These are phyloP conservation scores for Tricholoma flavovirens DNA, from an alignment of 768 basidiomycete species.

Conservation along the genomic window DNA sequence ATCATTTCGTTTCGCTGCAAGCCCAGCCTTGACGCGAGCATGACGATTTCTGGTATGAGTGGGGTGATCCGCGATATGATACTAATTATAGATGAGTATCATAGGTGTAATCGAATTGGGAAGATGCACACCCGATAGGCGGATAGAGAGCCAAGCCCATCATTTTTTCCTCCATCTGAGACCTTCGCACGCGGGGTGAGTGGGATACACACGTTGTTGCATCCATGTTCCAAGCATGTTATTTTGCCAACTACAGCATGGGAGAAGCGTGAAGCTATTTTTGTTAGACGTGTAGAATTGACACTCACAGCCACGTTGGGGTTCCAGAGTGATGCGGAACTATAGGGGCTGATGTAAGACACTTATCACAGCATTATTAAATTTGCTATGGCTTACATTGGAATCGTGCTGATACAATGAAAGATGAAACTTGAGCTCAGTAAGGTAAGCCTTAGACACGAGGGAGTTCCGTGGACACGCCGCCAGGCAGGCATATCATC, in stretches of 20 bases:
- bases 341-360: constrained; percentile 12
- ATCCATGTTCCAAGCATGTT: constrained; percentile 44
- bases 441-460: constrained; percentile 30
- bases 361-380: not conserved
- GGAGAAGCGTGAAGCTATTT: not conserved
- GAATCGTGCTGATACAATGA: constrained; percentile 27
- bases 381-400: constrained; percentile 21
- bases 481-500: not conserved
- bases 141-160: constrained; percentile 43
- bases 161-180: constrained; percentile 34
- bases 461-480: not conserved
- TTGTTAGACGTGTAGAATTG: not conserved
- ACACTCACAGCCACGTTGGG: constrained; percentile 34
- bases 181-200: constrained; percentile 24
- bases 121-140: constrained; percentile 38
- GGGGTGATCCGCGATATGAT: constrained; percentile 24
- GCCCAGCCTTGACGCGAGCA: constrained; percentile 18
- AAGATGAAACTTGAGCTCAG: constrained; percentile 30
- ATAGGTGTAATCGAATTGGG: not conserved
- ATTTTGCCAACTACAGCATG: constrained; percentile 32
- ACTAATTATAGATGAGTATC: constrained; percentile 14
- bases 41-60: constrained; percentile 21
- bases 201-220: constrained; percentile 26
- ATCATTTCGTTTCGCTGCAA: constrained; percentile 5
- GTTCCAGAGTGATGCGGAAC: constrained; percentile 34